These are phyloP conservation scores for Pleoardoris graminearum DNA, from an alignment of 2,329 filamentous ascomycete genomes.

Conservation along the genomic window DNA sequence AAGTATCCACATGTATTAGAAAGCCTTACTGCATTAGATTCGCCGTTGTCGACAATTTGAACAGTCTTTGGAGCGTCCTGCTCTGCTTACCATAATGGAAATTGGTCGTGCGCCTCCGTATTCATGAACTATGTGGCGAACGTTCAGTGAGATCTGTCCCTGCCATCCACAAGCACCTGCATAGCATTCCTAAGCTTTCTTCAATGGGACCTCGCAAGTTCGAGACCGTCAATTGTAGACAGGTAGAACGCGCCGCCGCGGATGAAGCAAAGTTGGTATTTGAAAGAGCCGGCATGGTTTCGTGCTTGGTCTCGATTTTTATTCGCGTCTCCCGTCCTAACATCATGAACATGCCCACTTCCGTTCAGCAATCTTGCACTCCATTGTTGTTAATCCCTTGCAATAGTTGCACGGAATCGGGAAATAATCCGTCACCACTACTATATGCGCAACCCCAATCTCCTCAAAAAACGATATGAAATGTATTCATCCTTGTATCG, in stretches of 20 bases:
- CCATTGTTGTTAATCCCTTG: background rate
- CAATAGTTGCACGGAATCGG: too few species aligned
- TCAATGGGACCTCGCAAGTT: too few species aligned
- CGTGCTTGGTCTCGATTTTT: background rate
- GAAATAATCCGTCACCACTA: background rate
- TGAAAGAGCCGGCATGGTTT: background rate
- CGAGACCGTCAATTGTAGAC: too few species aligned
- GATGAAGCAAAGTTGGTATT: background rate
- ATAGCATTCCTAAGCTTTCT: too few species aligned
- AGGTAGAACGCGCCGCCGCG: too few species aligned
- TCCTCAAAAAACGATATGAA: background rate
- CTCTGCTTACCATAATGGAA: slow-evolving; percentile 6
- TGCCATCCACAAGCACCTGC: too few species aligned
- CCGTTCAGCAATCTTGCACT: background rate
- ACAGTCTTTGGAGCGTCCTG: slow-evolving; percentile 6
- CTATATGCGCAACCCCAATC: background rate
- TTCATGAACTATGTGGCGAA: too few species aligned
- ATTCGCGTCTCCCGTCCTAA: too few species aligned
- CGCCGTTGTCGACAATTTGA: slow-evolving; percentile 6
- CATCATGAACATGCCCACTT: too few species aligned
- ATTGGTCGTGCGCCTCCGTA: background rate
- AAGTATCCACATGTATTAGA: too few species aligned
- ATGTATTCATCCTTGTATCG: background rate
- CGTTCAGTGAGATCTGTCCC: too few species aligned
- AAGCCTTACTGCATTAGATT: slow-evolving; percentile 1